A percentile compares a stretch with the other conserved stretches of the same genome.
These are phyloP conservation scores for Amaranthus palmeri DNA, from an alignment of 148 eudicot species.

Conservation along the genomic window DNA sequence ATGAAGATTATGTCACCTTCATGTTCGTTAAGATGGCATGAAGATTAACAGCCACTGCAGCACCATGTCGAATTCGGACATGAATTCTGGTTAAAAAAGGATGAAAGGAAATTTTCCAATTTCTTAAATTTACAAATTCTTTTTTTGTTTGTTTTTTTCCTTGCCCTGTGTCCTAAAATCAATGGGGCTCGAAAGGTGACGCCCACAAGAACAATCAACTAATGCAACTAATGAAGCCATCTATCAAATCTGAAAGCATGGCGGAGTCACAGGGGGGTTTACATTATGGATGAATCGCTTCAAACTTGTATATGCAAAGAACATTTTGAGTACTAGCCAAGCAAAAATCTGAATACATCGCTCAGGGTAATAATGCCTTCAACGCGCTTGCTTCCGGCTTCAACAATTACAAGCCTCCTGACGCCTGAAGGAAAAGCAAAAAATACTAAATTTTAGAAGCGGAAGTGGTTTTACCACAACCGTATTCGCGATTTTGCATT, in stretches of 20 bases:
- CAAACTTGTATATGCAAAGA: conserved; percentile 21
- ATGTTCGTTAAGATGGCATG: conserved; percentile 10
- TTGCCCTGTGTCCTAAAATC: conserved; percentile 30
- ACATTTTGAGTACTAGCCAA: conserved; percentile 38
- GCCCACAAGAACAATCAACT: conserved; percentile 35
- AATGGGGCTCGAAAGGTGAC: conserved; percentile 26
- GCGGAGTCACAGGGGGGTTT: conserved; percentile 18
- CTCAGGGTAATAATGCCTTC: conserved; percentile 80
- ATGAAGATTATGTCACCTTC: conserved; percentile 9
- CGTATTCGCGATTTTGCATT: too few relatives aligned
- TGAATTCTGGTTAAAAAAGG: conserved; percentile 18
- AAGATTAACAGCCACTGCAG: conserved; percentile 20
- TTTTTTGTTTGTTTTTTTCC: conserved; percentile 5
- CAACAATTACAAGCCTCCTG: conserved; percentile 84
- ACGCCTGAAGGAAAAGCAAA: conserved; percentile 49
- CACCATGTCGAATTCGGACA: conserved; percentile 12
- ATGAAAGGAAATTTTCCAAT: conserved; percentile 16
- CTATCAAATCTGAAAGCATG: conserved; percentile 19
- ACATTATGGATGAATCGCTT: conserved; percentile 19
- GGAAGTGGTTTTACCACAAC: too few relatives aligned
- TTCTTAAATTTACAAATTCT: conserved; percentile 32
- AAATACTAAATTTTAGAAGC: background rate
- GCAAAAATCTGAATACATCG: conserved; percentile 77
- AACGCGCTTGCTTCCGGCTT: conserved; percentile 97
- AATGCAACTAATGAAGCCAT: conserved; percentile 27